phyloP scores from a whole-genome alignment of 176 grass and related monocot species.

The Cenchrus fungigraminus region DNA sequence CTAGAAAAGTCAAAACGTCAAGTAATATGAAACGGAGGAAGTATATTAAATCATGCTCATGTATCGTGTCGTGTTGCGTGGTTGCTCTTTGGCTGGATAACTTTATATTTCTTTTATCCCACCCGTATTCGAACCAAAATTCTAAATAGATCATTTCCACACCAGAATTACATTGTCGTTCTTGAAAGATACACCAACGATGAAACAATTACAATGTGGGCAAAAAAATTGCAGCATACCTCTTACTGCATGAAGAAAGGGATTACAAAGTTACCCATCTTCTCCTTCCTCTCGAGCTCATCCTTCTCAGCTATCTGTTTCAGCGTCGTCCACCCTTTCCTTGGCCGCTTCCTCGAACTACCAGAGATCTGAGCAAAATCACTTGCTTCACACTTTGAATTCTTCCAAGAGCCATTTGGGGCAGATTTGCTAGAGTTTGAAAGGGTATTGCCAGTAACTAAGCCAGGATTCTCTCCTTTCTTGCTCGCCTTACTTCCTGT shows the following conservation, averaged over 20 bases:
- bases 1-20: too few relatives aligned
- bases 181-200: not conserved
- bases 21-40: too few relatives aligned
- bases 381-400: constrained; percentile 12
- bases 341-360: constrained; percentile 72
- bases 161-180: not conserved
- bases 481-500: constrained; percentile 22
- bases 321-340: constrained; percentile 77
- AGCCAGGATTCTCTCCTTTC: constrained; percentile 41
- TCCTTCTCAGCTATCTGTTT: constrained; percentile 72
- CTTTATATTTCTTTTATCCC: not conserved
- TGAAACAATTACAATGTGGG: not conserved
- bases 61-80: too few relatives aligned
- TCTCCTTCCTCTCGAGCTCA: constrained; percentile 59
- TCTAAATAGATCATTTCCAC: not conserved
- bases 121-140: not conserved
- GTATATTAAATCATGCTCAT: too few relatives aligned
- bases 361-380: constrained; percentile 22
- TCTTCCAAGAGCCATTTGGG: not conserved
- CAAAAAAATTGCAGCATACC: not conserved
- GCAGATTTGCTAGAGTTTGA: constrained; percentile 23
- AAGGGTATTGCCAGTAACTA: constrained; percentile 31
- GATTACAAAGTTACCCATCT: constrained; percentile 60
- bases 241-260: constrained; percentile 61
- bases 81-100: not conserved